Evolutionary conservation across 768 basidiomycete genomes (phyloP).

Genomic region (Pulveroboletus sp.): DNA sequence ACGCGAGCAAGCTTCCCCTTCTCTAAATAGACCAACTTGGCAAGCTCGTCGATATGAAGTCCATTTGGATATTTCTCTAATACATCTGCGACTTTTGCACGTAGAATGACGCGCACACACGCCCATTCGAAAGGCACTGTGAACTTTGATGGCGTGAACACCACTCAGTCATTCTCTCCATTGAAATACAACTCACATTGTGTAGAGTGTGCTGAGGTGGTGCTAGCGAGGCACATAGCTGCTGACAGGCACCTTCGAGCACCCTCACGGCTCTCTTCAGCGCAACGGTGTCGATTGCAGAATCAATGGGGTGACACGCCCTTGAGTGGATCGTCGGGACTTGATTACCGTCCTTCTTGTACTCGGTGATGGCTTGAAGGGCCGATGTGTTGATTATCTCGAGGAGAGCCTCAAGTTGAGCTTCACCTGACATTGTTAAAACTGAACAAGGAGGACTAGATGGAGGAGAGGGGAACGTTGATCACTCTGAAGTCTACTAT

Average conservation of each 20-base stretch:
- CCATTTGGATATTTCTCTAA: no score
- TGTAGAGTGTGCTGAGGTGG: constrained; percentile 12
- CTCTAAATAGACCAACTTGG: no score
- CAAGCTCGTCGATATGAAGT: no score
- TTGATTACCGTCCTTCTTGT: constrained; percentile 19
- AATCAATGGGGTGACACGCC: constrained; percentile 8
- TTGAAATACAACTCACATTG: no score
- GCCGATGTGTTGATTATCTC: constrained; percentile 29
- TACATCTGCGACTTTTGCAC: no score
- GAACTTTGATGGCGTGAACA: no score
- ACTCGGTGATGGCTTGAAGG: constrained; percentile 22
- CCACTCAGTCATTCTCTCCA: no score
- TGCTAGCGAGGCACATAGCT: constrained; percentile 24
- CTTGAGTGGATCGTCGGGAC: constrained; percentile 13
- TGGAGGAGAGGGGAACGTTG: neutral
- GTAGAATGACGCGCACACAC: no score
- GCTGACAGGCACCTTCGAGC: constrained; percentile 25
- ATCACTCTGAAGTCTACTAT: neutral
- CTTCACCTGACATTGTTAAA: constrained; percentile 18
- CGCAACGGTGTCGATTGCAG: no score
- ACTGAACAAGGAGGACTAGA: no score
- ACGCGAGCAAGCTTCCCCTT: no score
- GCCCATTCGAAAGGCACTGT: no score
- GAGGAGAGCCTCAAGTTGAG: constrained; percentile 29
- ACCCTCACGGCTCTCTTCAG: constrained; percentile 24